Conservation (phyloP, 176 grass and related monocot genomes). For the Leersia perrieri region DNA sequence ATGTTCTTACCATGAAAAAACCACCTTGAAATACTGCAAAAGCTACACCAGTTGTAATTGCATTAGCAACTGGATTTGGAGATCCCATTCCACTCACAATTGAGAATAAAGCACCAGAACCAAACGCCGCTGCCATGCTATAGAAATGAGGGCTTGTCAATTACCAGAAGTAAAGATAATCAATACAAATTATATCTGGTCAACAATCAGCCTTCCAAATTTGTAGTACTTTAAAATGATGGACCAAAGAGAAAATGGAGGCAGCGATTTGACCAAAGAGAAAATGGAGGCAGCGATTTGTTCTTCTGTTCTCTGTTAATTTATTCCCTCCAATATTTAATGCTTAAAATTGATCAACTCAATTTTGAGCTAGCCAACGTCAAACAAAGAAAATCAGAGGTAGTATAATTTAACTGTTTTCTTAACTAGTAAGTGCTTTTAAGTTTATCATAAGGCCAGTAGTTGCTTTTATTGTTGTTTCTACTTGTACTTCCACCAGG, state of each 20-base stretch:
- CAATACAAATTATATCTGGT: not conserved
- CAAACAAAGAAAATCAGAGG: too few species aligned
- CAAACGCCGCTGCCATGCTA: constrained; percentile 95
- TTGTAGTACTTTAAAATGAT: not conserved
- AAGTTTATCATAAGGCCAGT: not conserved
- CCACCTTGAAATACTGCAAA: constrained; percentile 98
- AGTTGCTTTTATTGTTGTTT: not conserved
- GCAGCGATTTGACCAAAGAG: not conserved
- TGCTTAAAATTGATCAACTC: too few species aligned
- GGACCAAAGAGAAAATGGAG: not conserved
- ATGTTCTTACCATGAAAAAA: constrained; percentile 84
- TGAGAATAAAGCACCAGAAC: constrained; percentile 95
- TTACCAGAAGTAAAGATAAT: not conserved
- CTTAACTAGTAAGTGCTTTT: not conserved
- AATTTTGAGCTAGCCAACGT: too few species aligned
- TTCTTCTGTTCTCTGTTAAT: not conserved
- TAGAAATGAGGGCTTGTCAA: constrained; percentile 31
- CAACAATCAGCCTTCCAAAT: constrained; percentile 4
- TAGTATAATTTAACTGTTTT: not conserved
- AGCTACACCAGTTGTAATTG: constrained; percentile 76
- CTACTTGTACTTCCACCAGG: not conserved
- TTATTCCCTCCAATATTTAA: too few species aligned
- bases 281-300: not conserved
- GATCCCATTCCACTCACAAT: constrained; percentile 95
- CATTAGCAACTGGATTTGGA: constrained; percentile 81